These are phyloP conservation scores for Candida sakaeoensis DNA, from an alignment of 805 yeast genomes.

Conservation along the genomic window DNA sequence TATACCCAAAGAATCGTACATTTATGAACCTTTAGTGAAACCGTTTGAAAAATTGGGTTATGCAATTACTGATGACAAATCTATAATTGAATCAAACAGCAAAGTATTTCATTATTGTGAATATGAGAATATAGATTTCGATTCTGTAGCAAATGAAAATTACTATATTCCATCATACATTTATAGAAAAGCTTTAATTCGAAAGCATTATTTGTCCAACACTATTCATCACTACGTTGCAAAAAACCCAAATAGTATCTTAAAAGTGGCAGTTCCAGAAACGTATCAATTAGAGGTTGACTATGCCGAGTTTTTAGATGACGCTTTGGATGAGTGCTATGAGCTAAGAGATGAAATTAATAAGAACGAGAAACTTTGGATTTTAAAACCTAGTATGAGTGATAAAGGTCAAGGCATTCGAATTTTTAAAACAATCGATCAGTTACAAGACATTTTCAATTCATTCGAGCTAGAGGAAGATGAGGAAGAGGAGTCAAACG, in stretches of 20 bases:
- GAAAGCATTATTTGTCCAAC: slow-evolving; percentile 86
- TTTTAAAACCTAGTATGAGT: slow-evolving; percentile 93
- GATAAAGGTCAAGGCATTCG: slow-evolving; percentile 96
- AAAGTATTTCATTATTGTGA: slow-evolving; percentile 78
- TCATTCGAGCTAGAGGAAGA: slow-evolving; percentile 75
- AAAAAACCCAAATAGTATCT: slow-evolving; percentile 67
- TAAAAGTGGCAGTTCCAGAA: slow-evolving; percentile 64
- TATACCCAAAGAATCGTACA: slow-evolving; percentile 36
- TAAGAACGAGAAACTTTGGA: slow-evolving; percentile 65
- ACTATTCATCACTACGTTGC: slow-evolving; percentile 71
- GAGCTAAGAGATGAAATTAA: slow-evolving; percentile 80
- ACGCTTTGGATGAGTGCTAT: slow-evolving; percentile 86
- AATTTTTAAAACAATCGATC: slow-evolving; percentile 71
- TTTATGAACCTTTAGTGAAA: slow-evolving; percentile 37
- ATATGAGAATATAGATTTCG: slow-evolving; percentile 84
- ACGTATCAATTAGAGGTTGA: slow-evolving; percentile 82
- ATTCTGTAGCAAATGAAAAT: slow-evolving; percentile 43
- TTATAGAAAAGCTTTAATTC: slow-evolving; percentile 83
- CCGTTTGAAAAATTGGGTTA: slow-evolving; percentile 28
- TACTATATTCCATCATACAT: slow-evolving; percentile 78
- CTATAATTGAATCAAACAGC: slow-evolving; percentile 21
- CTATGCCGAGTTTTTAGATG: slow-evolving; percentile 94
- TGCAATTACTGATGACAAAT: slow-evolving; percentile 15
- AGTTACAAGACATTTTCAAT: slow-evolving; percentile 79
- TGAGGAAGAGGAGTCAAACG: slow-evolving; percentile 43